Percentiles rank a stretch among this genome's conserved stretches.
These are phyloP conservation scores for Flammula alnicola DNA, from an alignment of 1,284 basidiomycete species.

Conservation along the genomic window DNA sequence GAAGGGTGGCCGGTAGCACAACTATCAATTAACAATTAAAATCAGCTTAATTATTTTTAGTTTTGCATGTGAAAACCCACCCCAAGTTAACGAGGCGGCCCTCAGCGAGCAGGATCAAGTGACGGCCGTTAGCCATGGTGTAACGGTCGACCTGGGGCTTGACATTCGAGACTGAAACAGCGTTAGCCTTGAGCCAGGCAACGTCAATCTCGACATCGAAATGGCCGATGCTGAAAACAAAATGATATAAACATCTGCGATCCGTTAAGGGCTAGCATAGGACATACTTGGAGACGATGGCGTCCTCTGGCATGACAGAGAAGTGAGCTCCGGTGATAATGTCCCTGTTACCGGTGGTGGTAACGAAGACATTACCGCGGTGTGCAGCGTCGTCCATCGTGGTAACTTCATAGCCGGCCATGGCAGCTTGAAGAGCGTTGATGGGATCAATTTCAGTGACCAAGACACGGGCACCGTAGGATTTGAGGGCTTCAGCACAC, in stretches of 20 bases:
- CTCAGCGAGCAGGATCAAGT: conserved; percentile 97
- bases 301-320: conserved; percentile 94
- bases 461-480: conserved; percentile 96
- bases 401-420: conserved; percentile 99
- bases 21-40: conserved; percentile 35
- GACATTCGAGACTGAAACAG: conserved; percentile 86
- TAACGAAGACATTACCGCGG: conserved; percentile 93
- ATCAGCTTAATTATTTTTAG: conserved; percentile 12
- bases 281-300: conserved; percentile 94
- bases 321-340: conserved; percentile 97
- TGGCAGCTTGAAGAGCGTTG: conserved; percentile 99
- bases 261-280: background rate
- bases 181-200: conserved; percentile 97
- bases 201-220: conserved; percentile 99
- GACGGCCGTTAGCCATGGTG: conserved; percentile 90
- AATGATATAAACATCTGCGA: background rate
- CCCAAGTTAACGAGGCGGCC: conserved; percentile 99
- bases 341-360: conserved; percentile 98
- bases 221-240: conserved; percentile 82
- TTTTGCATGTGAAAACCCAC: conserved; percentile 47
- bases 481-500: conserved; percentile 97
- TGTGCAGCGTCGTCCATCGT: conserved; percentile 98
- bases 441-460: conserved; percentile 99
- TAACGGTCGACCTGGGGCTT: conserved; percentile 99
- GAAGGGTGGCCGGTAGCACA: conserved; percentile 93